Base-by-base conservation (phyloP, 768 basidiomycete species). In the Epithele typhae region DNA sequence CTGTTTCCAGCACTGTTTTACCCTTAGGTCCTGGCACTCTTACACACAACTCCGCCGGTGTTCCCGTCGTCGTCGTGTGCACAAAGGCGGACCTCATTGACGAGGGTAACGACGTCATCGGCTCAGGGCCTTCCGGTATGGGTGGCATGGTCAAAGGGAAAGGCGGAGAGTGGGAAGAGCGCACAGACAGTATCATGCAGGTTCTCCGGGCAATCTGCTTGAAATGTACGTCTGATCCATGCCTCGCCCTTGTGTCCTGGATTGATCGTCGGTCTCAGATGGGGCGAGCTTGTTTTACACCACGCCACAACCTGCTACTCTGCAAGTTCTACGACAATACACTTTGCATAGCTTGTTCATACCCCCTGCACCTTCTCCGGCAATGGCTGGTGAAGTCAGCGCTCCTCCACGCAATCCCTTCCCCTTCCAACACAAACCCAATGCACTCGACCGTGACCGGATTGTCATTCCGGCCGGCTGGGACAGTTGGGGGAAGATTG, bases 401-500 rank as follows among this genome's bases (percentile, higher is more conserved):
- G 67, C 73, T 17, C 81, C 85, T 5, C 69, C 72, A 22, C 81
- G 84, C 32, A 89, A 90, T 57, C 79, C 84, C 1, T 96, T 97
- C 68, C 84, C 91, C 0, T 98, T 96, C 66, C 68, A 75, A 3
- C 79, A 90, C 45, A 85, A 87, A 54, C 86, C 96, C 1, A 98
- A 97, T 61, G 86, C 89, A 0, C 72, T 98, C 37, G 96, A 98
- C 62, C 82, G 96, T 25, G 94, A 97, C 59, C 84, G 81, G 11
- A 85, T 97, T 42, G 79, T 96, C 36, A 82, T 98, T 5, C 96
- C 95, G 1, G 79, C 91, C 2, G 96, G 96, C 1, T 99, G 96
- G 96, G 96, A 98, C 61, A 91, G 88, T 55, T 96, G 92, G 89
- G 93, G 94, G 0, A 98, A 97, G 71, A 95, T 97, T 47, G 72